Conservation (phyloP, 1,284 basidiomycete genomes). For the Cutaneotrichosporon sp. region DNA sequence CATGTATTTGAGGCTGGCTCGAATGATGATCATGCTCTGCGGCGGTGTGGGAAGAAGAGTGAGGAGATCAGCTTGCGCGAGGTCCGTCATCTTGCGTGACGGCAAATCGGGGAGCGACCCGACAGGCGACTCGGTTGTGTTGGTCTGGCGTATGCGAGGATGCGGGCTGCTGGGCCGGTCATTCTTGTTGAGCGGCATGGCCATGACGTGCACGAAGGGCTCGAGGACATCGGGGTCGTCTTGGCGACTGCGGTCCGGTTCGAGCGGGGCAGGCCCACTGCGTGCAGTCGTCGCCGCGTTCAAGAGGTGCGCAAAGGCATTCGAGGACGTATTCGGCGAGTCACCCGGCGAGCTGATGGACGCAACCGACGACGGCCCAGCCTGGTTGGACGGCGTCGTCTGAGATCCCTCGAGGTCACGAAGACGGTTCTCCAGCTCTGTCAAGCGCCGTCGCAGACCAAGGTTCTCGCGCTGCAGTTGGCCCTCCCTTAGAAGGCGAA, state of each 20-base stretch:
- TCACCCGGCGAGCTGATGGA: slow-evolving; percentile 9
- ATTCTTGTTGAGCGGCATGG: slow-evolving; percentile 8
- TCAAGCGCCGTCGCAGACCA: slow-evolving; percentile 12
- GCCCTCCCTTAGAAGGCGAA: slow-evolving; percentile 18
- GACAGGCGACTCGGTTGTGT: slow-evolving; percentile 12
- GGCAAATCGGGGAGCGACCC: slow-evolving; percentile 16
- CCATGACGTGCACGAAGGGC: slow-evolving; percentile 24
- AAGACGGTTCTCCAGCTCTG: slow-evolving; percentile 17
- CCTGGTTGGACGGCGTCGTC: background rate
- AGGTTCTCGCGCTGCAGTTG: slow-evolving; percentile 25
- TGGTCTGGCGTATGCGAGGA: slow-evolving; percentile 2
- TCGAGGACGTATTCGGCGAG: slow-evolving; percentile 7
- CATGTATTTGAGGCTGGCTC: slow-evolving; percentile 21
- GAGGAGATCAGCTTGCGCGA: slow-evolving; percentile 25
- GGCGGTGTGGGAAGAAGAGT: slow-evolving; percentile 16
- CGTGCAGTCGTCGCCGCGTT: slow-evolving; percentile 6
- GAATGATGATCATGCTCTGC: slow-evolving; percentile 20
- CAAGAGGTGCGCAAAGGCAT: slow-evolving; percentile 18
- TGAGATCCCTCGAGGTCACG: slow-evolving; percentile 12
- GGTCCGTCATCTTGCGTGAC: slow-evolving; percentile 18
- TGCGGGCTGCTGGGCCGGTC: slow-evolving; percentile 13
- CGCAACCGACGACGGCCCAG: background rate
- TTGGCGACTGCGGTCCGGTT: slow-evolving; percentile 12
- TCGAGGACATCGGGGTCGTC: slow-evolving; percentile 24
- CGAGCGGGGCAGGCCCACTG: slow-evolving; percentile 5